Evolutionary conservation across 2,329 filamentous ascomycete species (phyloP), one percentile per base, ranked within the genome.

Genomic region (Nemania bipapillata): DNA sequence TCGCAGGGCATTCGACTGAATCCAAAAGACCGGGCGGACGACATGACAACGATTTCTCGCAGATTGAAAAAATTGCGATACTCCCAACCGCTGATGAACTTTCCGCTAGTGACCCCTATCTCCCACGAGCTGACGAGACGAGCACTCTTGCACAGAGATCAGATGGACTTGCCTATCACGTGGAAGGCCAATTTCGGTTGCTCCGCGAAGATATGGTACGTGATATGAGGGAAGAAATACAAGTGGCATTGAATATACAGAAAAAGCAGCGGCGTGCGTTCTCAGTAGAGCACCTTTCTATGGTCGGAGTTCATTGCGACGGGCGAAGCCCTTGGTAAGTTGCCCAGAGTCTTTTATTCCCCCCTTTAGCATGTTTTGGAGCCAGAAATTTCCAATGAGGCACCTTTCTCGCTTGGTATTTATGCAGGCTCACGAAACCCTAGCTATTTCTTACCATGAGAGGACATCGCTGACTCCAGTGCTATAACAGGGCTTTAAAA

Each of bases 111-210:
- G 74, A 76, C 26, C 83, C 87, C 0, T 93, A 88, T 75, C 87
- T 88, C 49, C 85, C 85, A 7, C 82, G 79, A 0, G 83, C 85
- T 0, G 83, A 3, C 45, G 45, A 58, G 86, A 86, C 2, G 79
- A 91, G 0, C 77, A 80, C 1, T 77, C 86, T 1, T 70, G 77
- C 0, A 66, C 80, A 1, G 24, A 74, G 11, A 66, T 80, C 1
- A 72, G 76, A 0, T 82, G 86, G 1, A 77, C 84, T 0, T 78
- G 78, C 0, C 76, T 80, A 0, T 40, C 89, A 93, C 74, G 76
- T 92, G 0, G 91, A 92, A 73, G 91, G 90, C 73, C 89, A 92
- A 63, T 94, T 91, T 70, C 88, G 91, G 0, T 83, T 93, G 0
- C 80, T 92, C 0, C 81, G 91, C 1, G 90, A 94, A 70, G 91